Evolutionary conservation across 345 rosid genomes (phyloP).

Genomic region (Adansonia digitata): DNA sequence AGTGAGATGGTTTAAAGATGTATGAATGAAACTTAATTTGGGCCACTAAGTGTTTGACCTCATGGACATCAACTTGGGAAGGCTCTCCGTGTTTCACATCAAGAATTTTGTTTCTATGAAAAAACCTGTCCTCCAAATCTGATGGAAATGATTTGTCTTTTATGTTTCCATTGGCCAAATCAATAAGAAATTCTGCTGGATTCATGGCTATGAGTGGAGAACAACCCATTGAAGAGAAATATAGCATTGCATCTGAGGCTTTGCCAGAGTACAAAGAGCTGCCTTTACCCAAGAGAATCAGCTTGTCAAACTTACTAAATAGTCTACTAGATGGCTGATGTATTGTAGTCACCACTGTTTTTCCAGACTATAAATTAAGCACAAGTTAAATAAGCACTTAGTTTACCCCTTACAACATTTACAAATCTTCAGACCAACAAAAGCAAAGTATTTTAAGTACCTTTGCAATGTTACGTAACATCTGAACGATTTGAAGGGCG

Average conservation of each 20-base stretch:
- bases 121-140: conserved; percentile 15
- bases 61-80: conserved; percentile 17
- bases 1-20: not conserved
- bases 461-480: conserved; percentile 22
- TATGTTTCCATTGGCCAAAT: conserved; percentile 31
- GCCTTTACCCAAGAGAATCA: conserved; percentile 25
- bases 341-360: conserved; percentile 31
- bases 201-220: conserved; percentile 30
- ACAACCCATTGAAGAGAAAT: conserved; percentile 33
- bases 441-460: conserved; percentile 8
- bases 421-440: not conserved
- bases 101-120: not conserved
- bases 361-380: conserved; percentile 20
- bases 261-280: conserved; percentile 25
- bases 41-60: conserved; percentile 12
- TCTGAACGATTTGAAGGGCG: conserved; percentile 19
- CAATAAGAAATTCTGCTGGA: conserved; percentile 34
- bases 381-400: not conserved
- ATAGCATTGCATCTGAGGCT: conserved; percentile 27
- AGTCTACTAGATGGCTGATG: conserved; percentile 34
- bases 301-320: conserved; percentile 29
- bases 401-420: not conserved
- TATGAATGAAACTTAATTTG: not conserved
- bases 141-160: conserved; percentile 26
- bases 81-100: not conserved